Evolutionary conservation across 176 grass and related monocot genomes (phyloP), one percentile per base, ranked within the genome.

Genomic region (Phyllostachys edulis): DNA sequence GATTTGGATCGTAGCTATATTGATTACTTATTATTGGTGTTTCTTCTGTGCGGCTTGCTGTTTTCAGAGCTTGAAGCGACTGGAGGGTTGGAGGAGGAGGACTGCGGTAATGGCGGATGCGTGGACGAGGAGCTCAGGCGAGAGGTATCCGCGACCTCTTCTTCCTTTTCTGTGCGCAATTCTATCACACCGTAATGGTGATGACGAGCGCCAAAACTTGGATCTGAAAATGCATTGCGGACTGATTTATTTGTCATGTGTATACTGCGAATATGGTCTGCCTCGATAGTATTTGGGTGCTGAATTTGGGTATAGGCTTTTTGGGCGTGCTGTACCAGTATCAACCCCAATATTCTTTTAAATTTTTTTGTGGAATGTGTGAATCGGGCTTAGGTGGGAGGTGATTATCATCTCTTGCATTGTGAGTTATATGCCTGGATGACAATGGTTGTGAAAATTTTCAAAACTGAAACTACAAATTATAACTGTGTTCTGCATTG

Each of bases 91-190:
- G 32, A 34, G 82, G 32, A 34, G 82, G 85, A 11, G 24, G 50
- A 36, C 23, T 39, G 6, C 24, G 32, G 32, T 34, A 34, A 34
- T 34, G 32, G 32, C 32, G 32, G 32, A 34, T 1, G 32, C 32
- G 32, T 34, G 2, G 32, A 34, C 32, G 32, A 34, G 32, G 32
- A 94, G 39, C 92, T 94, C 83, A 66, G 52, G 70, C 73, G 60
- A 72, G 92, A 91, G 92, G 92, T 94, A 82, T 6, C 0, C 32
- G 32, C 32, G 32, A 34, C 32, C 32, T 34, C 32, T 34, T 34
- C 32, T 34, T 34, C 32, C 32, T 34, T 34, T 34, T 34, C 32
- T 34, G 32, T 34, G 32, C 32, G 32, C 32, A 34, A 34, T 34
- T 34, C 4, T 20, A 16, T 29, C 29, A 38, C 2, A 40, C 29